Conservation (phyloP, 1,284 basidiomycete species). For the Fistulina hepatica region DNA sequence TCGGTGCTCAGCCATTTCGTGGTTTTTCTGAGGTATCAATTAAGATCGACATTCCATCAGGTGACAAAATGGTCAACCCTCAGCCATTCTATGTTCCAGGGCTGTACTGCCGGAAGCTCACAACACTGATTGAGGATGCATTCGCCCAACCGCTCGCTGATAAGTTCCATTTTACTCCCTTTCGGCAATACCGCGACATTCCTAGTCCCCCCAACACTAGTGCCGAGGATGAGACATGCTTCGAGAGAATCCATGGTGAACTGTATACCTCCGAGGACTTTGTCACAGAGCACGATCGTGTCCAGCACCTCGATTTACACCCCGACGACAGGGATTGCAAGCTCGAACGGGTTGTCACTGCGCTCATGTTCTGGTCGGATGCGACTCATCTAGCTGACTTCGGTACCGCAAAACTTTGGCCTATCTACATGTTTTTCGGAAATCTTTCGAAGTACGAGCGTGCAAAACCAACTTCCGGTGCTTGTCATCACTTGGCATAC, state of each 20-base stretch:
- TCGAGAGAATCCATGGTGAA: too few relatives aligned
- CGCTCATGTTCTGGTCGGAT: constrained; percentile 16
- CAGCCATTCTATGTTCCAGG: background rate
- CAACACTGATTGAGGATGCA: background rate
- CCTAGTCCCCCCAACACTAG: too few relatives aligned
- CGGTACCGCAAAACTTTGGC: constrained; percentile 14
- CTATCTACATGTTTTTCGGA: constrained; percentile 12
- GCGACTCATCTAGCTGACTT: constrained; percentile 14
- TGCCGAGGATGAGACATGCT: too few relatives aligned
- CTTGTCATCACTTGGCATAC: constrained; percentile 5
- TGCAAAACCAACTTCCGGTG: constrained; percentile 4
- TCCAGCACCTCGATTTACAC: background rate
- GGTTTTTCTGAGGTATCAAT: too few relatives aligned
- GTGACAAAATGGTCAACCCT: background rate
- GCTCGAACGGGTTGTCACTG: constrained; percentile 9
- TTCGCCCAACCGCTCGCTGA: too few relatives aligned
- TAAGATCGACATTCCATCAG: too few relatives aligned
- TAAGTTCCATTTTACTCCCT: too few relatives aligned
- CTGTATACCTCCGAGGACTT: constrained; percentile 15
- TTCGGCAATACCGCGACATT: too few relatives aligned
- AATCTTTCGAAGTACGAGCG: constrained; percentile 14
- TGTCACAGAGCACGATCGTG: too few relatives aligned
- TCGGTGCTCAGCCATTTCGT: too few relatives aligned
- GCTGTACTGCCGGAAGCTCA: background rate
- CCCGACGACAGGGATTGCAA: constrained; percentile 5